Conservation (phyloP, 257 asterid species). For the Solanum habrochaites region DNA sequence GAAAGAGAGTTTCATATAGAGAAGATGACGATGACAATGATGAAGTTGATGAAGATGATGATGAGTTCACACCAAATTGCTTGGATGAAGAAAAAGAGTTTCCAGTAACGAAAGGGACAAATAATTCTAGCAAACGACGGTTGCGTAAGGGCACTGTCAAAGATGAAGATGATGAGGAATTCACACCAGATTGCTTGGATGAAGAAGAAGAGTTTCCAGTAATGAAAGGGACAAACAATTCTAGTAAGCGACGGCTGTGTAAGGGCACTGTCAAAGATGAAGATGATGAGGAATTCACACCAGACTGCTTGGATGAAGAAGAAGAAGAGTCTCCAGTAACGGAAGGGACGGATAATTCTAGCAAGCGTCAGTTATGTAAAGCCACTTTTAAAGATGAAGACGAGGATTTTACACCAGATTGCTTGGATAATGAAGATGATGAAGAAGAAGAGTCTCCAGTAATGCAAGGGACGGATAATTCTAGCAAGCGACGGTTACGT, state of each 20-base stretch:
- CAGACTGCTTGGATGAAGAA: constrained; percentile 2
- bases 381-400: constrained; percentile 17
- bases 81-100: constrained; percentile 1
- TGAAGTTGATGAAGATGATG: constrained; percentile 4
- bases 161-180: constrained; percentile 1
- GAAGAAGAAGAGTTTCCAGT: background rate
- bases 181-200: background rate
- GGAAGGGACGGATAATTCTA: constrained; percentile 7
- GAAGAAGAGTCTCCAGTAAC: background rate
- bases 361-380: constrained; percentile 3
- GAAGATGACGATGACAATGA: constrained; percentile 19
- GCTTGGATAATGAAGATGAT: constrained; percentile 2
- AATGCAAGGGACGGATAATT: constrained; percentile 4
- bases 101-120: background rate
- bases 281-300: constrained; percentile 1
- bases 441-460: constrained; percentile 9
- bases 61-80: background rate
- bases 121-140: background rate
- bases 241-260: background rate
- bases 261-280: background rate
- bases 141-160: background rate
- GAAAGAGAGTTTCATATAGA: constrained; percentile 15
- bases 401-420: constrained; percentile 26
- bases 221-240: background rate
- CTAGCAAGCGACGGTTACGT: constrained; percentile 2